phyloP scores from a whole-genome alignment of 169 alveolate genomes.

The Eimeria acervulina region DNA sequence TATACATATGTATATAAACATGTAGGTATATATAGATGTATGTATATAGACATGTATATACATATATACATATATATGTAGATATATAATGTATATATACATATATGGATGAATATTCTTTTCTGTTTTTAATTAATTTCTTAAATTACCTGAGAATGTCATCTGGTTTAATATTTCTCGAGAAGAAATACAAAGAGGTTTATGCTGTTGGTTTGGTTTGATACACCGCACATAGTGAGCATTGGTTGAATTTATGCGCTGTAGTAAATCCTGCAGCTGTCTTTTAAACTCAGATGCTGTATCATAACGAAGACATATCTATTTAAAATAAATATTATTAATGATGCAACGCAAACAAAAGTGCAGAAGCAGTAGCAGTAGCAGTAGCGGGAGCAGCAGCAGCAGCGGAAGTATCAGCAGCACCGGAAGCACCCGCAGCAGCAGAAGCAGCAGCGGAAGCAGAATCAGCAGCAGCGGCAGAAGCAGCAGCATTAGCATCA shows the following conservation, averaged over 20 bases:
- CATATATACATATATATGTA: background rate
- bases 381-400: background rate
- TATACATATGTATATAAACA: background rate
- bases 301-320: no score
- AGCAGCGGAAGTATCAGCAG: no score
- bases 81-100: background rate
- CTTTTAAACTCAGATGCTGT: constrained; percentile 49
- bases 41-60: no score
- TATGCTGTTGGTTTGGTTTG: constrained; percentile 61
- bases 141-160: constrained; percentile 50
- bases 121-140: background rate
- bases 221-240: constrained; percentile 75
- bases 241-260: constrained; percentile 41
- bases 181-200: constrained; percentile 1
- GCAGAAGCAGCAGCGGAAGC: background rate
- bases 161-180: constrained; percentile 37
- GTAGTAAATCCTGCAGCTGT: constrained; percentile 24
- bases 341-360: background rate
- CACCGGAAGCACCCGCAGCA: background rate
- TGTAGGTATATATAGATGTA: background rate
- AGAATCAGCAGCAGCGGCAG: background rate
- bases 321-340: background rate
- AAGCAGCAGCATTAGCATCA: no score
- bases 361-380: background rate
- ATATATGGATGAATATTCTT: no score